phyloP scores from a whole-genome alignment of 225 moss, liverwort and hornwort genomes.

The Sphagnum contortum region DNA sequence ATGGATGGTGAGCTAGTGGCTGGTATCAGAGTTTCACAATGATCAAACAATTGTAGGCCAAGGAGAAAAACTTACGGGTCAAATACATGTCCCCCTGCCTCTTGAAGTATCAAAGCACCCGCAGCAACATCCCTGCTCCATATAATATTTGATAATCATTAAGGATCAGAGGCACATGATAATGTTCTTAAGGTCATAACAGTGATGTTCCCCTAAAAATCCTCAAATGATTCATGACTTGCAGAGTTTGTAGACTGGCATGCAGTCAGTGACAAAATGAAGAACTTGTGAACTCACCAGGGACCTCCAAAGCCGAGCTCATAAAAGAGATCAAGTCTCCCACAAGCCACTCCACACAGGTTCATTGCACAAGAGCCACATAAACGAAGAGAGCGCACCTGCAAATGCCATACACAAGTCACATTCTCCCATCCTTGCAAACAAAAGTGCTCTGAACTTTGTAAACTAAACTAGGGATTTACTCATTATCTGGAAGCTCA shows the following conservation, averaged over 20 bases:
- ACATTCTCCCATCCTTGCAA: too few relatives aligned
- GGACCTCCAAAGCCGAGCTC: constrained; percentile 96
- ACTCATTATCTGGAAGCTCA: too few relatives aligned
- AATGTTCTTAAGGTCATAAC: not conserved
- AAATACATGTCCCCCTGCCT: constrained; percentile 88
- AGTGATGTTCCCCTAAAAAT: not conserved
- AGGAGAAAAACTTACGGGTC: constrained; percentile 47
- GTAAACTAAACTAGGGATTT: too few relatives aligned
- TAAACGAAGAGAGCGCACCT: constrained; percentile 85
- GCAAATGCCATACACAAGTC: not conserved
- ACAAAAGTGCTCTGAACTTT: too few relatives aligned
- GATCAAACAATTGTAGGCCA: not conserved
- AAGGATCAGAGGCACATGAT: too few relatives aligned
- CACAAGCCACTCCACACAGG: constrained; percentile 85
- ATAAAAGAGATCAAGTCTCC: constrained; percentile 87
- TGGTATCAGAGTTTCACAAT: too few relatives aligned
- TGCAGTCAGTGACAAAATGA: not conserved
- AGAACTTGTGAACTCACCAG: constrained; percentile 36
- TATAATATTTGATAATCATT: too few relatives aligned
- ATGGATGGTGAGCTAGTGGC: too few relatives aligned
- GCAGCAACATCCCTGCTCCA: constrained; percentile 85
- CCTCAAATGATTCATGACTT: too few relatives aligned
- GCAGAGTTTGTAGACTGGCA: too few relatives aligned
- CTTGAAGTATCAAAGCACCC: constrained; percentile 69
- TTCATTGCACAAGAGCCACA: constrained; percentile 94